Conservation (phyloP, 2,329 filamentous ascomycete genomes). For the Fusarium illudens region DNA sequence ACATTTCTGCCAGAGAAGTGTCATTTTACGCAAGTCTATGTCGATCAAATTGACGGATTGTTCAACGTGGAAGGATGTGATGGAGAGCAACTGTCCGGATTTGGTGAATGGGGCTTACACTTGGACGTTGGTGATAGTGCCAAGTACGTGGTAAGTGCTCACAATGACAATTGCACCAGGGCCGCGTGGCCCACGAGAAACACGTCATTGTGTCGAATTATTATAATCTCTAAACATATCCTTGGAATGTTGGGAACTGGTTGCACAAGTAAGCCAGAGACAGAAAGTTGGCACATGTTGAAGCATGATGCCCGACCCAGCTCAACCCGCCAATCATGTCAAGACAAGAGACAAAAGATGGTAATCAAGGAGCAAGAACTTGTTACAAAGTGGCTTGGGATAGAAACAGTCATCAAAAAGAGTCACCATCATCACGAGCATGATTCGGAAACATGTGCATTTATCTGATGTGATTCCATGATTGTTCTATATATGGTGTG, state of each 20-base stretch:
- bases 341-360: neutral
- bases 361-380: neutral
- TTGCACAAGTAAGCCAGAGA: neutral
- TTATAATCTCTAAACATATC: neutral
- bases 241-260: no score
- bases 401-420: neutral
- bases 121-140: neutral
- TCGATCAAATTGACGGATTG: neutral
- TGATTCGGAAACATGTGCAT: neutral
- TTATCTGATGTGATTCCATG: conserved; percentile 2
- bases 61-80: neutral
- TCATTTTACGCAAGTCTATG: neutral
- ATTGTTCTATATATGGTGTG: conserved; percentile 28
- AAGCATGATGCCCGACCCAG: neutral
- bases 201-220: neutral
- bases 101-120: neutral
- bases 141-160: neutral
- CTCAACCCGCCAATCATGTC: neutral
- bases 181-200: neutral
- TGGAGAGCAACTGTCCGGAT: neutral
- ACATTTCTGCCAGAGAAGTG: neutral
- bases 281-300: neutral
- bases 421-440: neutral
- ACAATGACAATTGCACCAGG: neutral
- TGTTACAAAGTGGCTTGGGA: neutral